A percentile compares a stretch with the other conserved stretches of the same genome.
Conservation (phyloP, 768 basidiomycete species). For the Botryobasidium botryosum region DNA sequence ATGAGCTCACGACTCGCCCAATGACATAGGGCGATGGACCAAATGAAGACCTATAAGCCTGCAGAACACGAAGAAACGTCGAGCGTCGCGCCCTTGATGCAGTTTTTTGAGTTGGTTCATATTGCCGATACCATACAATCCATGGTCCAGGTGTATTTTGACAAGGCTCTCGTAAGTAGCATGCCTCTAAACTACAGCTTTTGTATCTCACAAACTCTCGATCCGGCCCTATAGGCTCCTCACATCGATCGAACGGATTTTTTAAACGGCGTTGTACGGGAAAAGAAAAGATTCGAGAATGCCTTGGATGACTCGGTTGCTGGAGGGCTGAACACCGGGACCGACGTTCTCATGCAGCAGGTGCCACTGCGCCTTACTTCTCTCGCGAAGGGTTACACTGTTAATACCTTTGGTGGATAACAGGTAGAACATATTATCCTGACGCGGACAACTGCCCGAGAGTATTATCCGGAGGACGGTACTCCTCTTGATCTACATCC, state of each 20-base stretch:
- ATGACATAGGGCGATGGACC: slow-evolving; percentile 53
- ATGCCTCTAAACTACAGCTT: not conserved
- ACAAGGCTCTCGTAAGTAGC: slow-evolving; percentile 71
- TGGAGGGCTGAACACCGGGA: slow-evolving; percentile 83
- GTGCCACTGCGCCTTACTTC: slow-evolving; percentile 21
- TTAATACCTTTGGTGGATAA: slow-evolving; percentile 4
- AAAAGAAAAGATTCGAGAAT: slow-evolving; percentile 95
- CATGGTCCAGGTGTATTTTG: slow-evolving; percentile 97
- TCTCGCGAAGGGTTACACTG: not conserved
- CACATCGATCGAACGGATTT: slow-evolving; percentile 92
- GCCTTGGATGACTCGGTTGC: slow-evolving; percentile 87
- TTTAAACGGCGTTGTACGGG: slow-evolving; percentile 77
- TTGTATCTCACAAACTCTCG: not conserved
- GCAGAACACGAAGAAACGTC: slow-evolving; percentile 67
- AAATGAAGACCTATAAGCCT: slow-evolving; percentile 82
- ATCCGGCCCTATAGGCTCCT: slow-evolving; percentile 32
- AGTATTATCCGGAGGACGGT: slow-evolving; percentile 81
- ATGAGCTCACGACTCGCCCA: not conserved
- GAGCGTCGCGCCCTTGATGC: slow-evolving; percentile 79
- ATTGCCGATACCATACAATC: slow-evolving; percentile 94
- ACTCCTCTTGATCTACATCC: slow-evolving; percentile 65
- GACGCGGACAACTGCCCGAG: slow-evolving; percentile 63
- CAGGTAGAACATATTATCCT: slow-evolving; percentile 89
- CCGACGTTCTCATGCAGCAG: slow-evolving; percentile 91
- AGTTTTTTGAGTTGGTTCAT: slow-evolving; percentile 96